phyloP scores from a whole-genome alignment of 768 basidiomycete species.

The Kwoniella sp. region DNA sequence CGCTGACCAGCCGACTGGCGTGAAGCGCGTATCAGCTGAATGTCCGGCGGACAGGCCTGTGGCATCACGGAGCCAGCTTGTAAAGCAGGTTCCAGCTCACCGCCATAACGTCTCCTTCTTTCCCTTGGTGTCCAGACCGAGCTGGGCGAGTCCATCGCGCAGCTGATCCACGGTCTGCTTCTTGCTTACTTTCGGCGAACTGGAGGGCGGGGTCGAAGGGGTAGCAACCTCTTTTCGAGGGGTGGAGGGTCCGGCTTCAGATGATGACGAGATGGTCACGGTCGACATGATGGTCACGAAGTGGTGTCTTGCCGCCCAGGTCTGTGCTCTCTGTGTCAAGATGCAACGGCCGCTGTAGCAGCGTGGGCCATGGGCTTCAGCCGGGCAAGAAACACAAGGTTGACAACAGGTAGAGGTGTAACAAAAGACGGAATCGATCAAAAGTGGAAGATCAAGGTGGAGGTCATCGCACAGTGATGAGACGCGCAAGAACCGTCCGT shows the following conservation, averaged over 20 bases:
- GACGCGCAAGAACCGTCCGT: neutral
- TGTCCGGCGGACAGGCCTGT: neutral
- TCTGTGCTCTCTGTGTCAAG: no score
- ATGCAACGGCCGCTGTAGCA: no score
- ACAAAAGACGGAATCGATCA: no score
- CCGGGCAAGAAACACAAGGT: no score
- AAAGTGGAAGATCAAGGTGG: constrained; percentile 17
- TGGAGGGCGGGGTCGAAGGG: neutral
- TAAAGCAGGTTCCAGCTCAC: constrained; percentile 19
- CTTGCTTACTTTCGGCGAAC: constrained; percentile 27
- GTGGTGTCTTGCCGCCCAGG: no score
- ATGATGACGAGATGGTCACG: neutral
- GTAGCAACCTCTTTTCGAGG: neutral
- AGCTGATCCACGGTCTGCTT: constrained; percentile 45
- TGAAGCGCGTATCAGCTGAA: no score
- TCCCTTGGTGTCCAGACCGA: constrained; percentile 49
- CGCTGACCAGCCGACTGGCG: constrained; percentile 9
- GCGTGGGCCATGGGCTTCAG: no score
- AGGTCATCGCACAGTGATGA: neutral
- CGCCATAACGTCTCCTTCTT: constrained; percentile 51
- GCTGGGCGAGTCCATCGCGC: constrained; percentile 33
- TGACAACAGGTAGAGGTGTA: no score
- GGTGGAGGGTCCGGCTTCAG: constrained; percentile 4
- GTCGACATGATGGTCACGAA: neutral
- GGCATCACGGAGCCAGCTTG: neutral